These are phyloP conservation scores for Cyberlindnera mycetangii DNA, from an alignment of 805 yeast species.

Conservation along the genomic window DNA sequence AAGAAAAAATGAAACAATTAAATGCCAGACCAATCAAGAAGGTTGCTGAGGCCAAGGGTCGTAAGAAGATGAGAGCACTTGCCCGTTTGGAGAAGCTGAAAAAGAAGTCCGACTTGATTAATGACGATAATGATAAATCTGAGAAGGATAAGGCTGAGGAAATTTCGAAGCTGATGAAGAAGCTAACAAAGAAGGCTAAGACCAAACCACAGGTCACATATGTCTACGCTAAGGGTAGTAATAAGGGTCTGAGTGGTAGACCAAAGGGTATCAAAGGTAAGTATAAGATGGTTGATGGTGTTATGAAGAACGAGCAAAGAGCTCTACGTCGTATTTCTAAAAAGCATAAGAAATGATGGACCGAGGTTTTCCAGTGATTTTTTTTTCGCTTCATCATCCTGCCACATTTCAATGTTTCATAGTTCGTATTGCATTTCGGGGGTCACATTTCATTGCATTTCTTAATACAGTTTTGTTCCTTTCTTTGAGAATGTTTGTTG, in stretches of 20 bases:
- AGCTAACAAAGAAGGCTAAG: constrained; percentile 67
- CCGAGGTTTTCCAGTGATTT: no score
- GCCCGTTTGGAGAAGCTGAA: constrained; percentile 82
- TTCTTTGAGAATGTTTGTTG: no score
- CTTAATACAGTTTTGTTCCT: neutral
- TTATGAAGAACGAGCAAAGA: constrained; percentile 93
- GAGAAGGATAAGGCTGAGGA: constrained; percentile 95
- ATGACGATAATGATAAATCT: constrained; percentile 81
- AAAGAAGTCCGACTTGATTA: constrained; percentile 89
- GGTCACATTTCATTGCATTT: neutral
- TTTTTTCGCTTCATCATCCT: neutral
- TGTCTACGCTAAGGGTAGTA: constrained; percentile 83
- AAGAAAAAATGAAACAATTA: constrained; percentile 71
- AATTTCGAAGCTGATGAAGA: constrained; percentile 80
- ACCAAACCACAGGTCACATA: constrained; percentile 79
- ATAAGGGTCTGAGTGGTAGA: constrained; percentile 87
- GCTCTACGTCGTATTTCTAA: constrained; percentile 88
- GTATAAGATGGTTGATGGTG: constrained; percentile 99
- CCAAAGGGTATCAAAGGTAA: constrained; percentile 97
- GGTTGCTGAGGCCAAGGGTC: constrained; percentile 96
- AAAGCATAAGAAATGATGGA: constrained; percentile 67
- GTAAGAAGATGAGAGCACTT: constrained; percentile 91
- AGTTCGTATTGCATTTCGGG: neutral
- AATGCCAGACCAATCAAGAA: constrained; percentile 98
- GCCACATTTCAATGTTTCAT: neutral